Percentiles rank a stretch among this genome's conserved stretches.
These are phyloP conservation scores for Candida dajiaensis DNA, from an alignment of 805 yeast species.

Conservation along the genomic window DNA sequence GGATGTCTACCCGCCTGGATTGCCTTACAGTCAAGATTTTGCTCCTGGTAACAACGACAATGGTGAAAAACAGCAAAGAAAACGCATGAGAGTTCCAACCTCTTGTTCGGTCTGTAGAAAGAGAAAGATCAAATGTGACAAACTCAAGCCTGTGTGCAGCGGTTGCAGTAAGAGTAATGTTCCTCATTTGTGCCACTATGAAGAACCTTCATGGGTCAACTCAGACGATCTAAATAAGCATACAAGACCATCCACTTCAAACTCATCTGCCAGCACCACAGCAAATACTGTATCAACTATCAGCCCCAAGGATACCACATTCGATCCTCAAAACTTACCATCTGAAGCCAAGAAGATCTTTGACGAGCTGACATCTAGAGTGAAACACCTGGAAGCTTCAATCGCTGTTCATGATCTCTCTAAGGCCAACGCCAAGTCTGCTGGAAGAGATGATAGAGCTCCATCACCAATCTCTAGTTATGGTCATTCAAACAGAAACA, in stretches of 20 bases:
- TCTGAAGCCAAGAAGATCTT: slow-evolving; percentile 7
- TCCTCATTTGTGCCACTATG: slow-evolving; percentile 48
- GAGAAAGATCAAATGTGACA: slow-evolving; percentile 42
- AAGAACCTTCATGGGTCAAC: slow-evolving; percentile 54
- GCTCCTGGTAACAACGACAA: neutral
- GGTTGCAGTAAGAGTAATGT: slow-evolving; percentile 52
- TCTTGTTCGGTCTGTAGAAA: slow-evolving; percentile 43
- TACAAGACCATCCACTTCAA: neutral
- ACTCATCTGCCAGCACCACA: neutral
- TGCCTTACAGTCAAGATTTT: neutral
- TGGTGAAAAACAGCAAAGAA: slow-evolving; percentile 5
- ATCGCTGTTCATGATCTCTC: slow-evolving; percentile 31
- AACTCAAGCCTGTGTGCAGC: slow-evolving; percentile 45
- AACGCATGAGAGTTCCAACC: slow-evolving; percentile 34
- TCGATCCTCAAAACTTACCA: slow-evolving; percentile 1
- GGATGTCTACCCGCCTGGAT: neutral
- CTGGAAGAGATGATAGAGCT: neutral
- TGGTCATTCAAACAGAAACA: neutral
- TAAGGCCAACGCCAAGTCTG: slow-evolving; percentile 1
- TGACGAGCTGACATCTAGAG: slow-evolving; percentile 35
- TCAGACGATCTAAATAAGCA: slow-evolving; percentile 41
- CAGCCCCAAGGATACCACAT: neutral
- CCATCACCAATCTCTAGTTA: slow-evolving; percentile 1
- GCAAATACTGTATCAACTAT: neutral
- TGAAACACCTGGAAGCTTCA: slow-evolving; percentile 41